phyloP scores from a whole-genome alignment of 2,329 filamentous ascomycete genomes.

The Penicillium sp. region DNA sequence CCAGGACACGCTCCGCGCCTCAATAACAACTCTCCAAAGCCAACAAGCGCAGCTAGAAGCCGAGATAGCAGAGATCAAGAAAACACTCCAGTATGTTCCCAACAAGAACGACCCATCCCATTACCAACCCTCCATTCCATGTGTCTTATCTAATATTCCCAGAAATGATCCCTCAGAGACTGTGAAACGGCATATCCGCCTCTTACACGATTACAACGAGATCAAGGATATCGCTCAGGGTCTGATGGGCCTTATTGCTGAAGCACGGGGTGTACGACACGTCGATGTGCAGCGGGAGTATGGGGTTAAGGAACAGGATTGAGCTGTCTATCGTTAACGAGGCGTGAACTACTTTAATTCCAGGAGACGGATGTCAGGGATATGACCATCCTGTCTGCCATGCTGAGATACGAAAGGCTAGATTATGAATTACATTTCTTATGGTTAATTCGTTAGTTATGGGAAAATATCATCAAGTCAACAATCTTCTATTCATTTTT shows the following conservation, averaged over 20 bases:
- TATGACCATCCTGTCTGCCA: background rate
- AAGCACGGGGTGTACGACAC: constrained; percentile 64
- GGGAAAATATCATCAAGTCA: no score
- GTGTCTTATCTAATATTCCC: constrained; percentile 8
- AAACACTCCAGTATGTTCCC: constrained; percentile 45
- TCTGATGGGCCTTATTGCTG: constrained; percentile 70
- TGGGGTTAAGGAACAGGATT: constrained; percentile 48
- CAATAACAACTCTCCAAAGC: constrained; percentile 51
- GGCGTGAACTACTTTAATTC: background rate
- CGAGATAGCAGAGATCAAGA: constrained; percentile 42
- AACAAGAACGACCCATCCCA: background rate
- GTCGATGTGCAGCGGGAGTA: constrained; percentile 50
- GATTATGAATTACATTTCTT: background rate
- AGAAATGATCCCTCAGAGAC: constrained; percentile 56
- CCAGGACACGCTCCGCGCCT: constrained; percentile 33
- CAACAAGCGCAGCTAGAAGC: constrained; percentile 50
- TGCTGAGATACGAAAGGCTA: background rate
- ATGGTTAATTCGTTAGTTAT: no score
- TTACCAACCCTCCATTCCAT: background rate
- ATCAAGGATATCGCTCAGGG: constrained; percentile 72
- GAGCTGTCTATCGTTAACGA: constrained; percentile 10
- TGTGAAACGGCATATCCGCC: constrained; percentile 67
- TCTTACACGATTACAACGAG: constrained; percentile 73
- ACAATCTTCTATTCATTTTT: no score
- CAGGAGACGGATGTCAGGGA: background rate